Base-by-base conservation (phyloP, 1,139 yeast species). In the Pichia sp. region DNA sequence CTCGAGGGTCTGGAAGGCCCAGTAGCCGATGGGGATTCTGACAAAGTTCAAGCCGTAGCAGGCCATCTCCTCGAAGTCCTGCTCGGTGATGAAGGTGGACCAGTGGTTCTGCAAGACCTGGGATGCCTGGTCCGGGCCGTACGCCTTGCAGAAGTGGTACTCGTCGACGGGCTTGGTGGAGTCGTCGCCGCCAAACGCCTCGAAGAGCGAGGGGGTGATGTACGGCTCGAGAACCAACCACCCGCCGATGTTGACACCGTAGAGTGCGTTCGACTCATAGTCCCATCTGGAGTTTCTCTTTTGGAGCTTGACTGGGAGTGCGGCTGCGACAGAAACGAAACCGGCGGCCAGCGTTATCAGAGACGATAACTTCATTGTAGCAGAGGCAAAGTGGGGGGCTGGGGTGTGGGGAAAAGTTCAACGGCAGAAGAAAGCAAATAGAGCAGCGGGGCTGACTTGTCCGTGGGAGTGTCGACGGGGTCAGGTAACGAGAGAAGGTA, bases 171-270 rank as follows among this genome's bases (percentile, higher is more conserved):
- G 84, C 23, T 75, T 70, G 10, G 57, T 34, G 8, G 49, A 43
- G 30, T 62, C 60, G 15, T 67, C 67, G 16, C 67, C 66, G 40
- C 73, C 73, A 57, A 73, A 70, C 1, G 71, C 72, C 49, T 76
- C 73, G 59, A 80, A 83, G 23, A 84, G 65, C 2, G 84, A 76
- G 1, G 89, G 87, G 0, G 86, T 82, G 59, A 84, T 83, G 62
- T 75, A 84, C 2, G 88, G 87, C 62, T 83, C 88, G 5, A 83
- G 69, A 1, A 83, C 82, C 19, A 83, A 70, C 87, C 88, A 83
- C 16, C 87, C 87, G 47, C 88, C 89, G 8, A 83, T 62, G 30
- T 81, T 77, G 23, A 83, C 79, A 48, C 88, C 89, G 55, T 72
- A 60, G 5, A 69, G 41, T 43, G 62, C 62, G 5, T 65, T 58